Conservation (phyloP, 192 early-diverging fungal species). For the Umbelopsis sp. region DNA sequence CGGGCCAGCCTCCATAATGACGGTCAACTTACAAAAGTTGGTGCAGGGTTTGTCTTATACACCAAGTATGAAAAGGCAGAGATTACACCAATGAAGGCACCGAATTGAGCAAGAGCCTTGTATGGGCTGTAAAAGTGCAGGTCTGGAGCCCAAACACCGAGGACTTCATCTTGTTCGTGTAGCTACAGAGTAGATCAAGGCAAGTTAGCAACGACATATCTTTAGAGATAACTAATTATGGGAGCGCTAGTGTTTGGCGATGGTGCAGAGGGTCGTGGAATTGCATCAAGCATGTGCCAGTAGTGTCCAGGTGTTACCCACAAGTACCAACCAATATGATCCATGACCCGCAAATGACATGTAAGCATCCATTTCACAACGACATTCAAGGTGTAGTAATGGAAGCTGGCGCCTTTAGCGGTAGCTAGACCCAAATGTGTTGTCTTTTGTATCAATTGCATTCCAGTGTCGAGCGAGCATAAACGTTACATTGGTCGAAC, state of each 20-base stretch:
- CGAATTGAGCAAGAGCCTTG: slow-evolving; percentile 56
- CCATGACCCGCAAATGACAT: background rate
- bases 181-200: slow-evolving; percentile 36
- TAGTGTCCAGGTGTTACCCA: too few relatives aligned
- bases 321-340: too few relatives aligned
- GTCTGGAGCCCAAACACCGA: slow-evolving; percentile 72
- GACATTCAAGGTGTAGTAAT: background rate
- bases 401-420: too few relatives aligned
- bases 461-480: background rate
- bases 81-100: slow-evolving; percentile 51
- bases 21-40: slow-evolving; percentile 51
- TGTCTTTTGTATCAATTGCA: too few relatives aligned
- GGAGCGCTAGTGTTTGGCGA: too few relatives aligned
- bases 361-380: background rate
- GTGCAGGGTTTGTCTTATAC: slow-evolving; percentile 52
- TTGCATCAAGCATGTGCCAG: too few relatives aligned
- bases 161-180: slow-evolving; percentile 70
- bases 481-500: background rate
- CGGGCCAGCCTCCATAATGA: background rate
- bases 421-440: too few relatives aligned
- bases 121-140: slow-evolving; percentile 62
- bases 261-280: too few relatives aligned
- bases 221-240: too few relatives aligned
- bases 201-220: background rate
- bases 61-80: slow-evolving; percentile 59